Evolutionary conservation across 108 stramenopile genomes (phyloP).

Genomic region (Pelagomonas calceolata): DNA sequence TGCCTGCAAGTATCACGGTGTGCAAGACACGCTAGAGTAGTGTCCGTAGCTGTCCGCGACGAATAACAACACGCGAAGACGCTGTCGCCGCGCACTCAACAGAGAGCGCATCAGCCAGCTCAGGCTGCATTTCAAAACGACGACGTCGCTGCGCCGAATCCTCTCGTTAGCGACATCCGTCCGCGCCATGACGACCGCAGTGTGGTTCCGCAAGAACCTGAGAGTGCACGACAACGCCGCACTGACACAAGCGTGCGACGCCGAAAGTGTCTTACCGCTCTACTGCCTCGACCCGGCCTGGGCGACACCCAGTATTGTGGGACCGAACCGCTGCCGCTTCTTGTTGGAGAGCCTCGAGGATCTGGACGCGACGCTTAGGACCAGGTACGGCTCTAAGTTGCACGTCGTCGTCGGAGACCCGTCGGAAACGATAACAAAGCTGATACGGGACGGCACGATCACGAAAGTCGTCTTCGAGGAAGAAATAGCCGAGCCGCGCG

Average conservation of each 20-base stretch:
- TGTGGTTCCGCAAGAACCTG: slow-evolving; percentile 86
- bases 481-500: slow-evolving; percentile 11
- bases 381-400: slow-evolving; percentile 38
- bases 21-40: no score
- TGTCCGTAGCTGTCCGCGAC: no score
- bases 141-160: no score
- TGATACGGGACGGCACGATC: slow-evolving; percentile 19
- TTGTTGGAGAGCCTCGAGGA: slow-evolving; percentile 66
- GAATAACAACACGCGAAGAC: no score
- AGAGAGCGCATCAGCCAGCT: no score
- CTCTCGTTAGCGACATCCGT: no score
- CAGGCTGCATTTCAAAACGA: no score
- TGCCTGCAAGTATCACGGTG: no score
- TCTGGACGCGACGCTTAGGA: slow-evolving; percentile 54
- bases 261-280: slow-evolving; percentile 37
- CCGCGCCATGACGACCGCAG: not conserved
- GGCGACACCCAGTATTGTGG: slow-evolving; percentile 31
- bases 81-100: no score
- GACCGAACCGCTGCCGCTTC: slow-evolving; percentile 56
- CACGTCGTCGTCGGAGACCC: slow-evolving; percentile 68
- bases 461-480: slow-evolving; percentile 53
- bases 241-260: slow-evolving; percentile 36
- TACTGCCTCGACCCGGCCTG: slow-evolving; percentile 70
- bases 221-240: slow-evolving; percentile 85
- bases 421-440: slow-evolving; percentile 9